These are phyloP conservation scores for Boeremia exigua DNA, from an alignment of 2,329 filamentous ascomycete genomes.

Conservation along the genomic window DNA sequence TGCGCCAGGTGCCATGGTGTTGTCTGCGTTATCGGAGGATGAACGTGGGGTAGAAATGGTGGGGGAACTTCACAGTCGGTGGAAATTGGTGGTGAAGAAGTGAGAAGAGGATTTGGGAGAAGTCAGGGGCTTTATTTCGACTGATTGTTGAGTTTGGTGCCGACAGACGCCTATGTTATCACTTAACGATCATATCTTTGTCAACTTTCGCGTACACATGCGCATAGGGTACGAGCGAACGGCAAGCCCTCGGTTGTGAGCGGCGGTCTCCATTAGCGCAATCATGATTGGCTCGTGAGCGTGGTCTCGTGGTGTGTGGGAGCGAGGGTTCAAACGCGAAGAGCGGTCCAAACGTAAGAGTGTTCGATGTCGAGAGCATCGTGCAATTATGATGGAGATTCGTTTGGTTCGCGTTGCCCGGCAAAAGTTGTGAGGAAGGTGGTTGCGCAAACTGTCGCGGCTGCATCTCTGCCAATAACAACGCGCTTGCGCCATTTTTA, in stretches of 20 bases:
- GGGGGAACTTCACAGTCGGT: constrained; percentile 15
- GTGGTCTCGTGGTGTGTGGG: constrained; percentile 18
- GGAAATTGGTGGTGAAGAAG: constrained; percentile 6
- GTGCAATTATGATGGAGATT: constrained; percentile 2
- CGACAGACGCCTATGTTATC: constrained; percentile 35
- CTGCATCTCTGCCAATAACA: constrained; percentile 14
- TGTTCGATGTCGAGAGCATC: background rate
- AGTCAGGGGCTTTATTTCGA: constrained; percentile 29
- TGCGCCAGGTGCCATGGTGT: constrained; percentile 45
- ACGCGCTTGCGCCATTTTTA: constrained; percentile 13
- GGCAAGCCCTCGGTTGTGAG: constrained; percentile 27
- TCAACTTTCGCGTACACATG: constrained; percentile 25
- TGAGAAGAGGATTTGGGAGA: constrained; percentile 13
- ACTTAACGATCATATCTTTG: constrained; percentile 25
- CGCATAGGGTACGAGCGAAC: constrained; percentile 18
- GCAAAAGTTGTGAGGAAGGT: constrained; percentile 14
- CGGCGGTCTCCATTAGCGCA: constrained; percentile 29
- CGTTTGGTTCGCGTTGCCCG: constrained; percentile 1
- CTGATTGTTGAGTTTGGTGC: constrained; percentile 23
- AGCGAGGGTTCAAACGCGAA: constrained; percentile 3
- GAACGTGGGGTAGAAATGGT: constrained; percentile 25
- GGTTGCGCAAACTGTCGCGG: constrained; percentile 13
- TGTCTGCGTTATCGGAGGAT: constrained; percentile 16
- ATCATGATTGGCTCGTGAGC: constrained; percentile 27
- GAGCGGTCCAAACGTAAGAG: background rate